These are phyloP conservation scores for Pichia phayaonensis DNA, from an alignment of 805 yeast species.

Conservation along the genomic window DNA sequence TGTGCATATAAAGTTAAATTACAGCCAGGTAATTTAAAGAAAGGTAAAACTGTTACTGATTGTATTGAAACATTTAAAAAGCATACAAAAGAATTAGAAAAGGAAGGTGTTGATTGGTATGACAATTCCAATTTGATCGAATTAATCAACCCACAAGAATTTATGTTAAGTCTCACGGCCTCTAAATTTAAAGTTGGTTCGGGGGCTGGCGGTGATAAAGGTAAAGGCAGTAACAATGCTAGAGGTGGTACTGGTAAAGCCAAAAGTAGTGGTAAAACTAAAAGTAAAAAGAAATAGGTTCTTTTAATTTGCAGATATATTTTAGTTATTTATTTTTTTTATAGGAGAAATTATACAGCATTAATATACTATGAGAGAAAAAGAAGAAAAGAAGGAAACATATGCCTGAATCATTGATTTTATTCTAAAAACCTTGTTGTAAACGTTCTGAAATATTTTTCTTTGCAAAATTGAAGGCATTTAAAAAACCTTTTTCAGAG, in stretches of 20 bases:
- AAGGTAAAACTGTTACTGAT: conserved; percentile 79
- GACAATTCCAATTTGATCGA: conserved; percentile 52
- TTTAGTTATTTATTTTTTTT: background rate
- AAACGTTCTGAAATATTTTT: conserved; percentile 46
- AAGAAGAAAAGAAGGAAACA: background rate
- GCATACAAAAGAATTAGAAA: conserved; percentile 20
- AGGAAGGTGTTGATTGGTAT: conserved; percentile 55
- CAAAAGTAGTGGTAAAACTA: conserved; percentile 15
- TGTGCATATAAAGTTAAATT: conserved; percentile 77
- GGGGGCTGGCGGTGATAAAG: conserved; percentile 27
- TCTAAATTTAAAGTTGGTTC: conserved; percentile 61
- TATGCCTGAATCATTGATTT: background rate
- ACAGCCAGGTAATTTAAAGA: conserved; percentile 72
- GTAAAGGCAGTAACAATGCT: background rate
- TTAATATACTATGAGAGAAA: background rate
- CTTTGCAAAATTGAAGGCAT: conserved; percentile 83
- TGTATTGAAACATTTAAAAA: conserved; percentile 49
- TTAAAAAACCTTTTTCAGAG: conserved; percentile 68
- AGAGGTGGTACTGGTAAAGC: conserved; percentile 14
- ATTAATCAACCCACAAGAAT: conserved; percentile 53
- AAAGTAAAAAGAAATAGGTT: background rate
- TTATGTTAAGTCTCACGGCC: conserved; percentile 61
- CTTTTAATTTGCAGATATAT: background rate
- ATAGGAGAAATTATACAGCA: background rate
- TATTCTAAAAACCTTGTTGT: conserved; percentile 30